These are phyloP conservation scores for Gossypium davidsonii DNA, from an alignment of 441 rosid genomes.

Conservation along the genomic window DNA sequence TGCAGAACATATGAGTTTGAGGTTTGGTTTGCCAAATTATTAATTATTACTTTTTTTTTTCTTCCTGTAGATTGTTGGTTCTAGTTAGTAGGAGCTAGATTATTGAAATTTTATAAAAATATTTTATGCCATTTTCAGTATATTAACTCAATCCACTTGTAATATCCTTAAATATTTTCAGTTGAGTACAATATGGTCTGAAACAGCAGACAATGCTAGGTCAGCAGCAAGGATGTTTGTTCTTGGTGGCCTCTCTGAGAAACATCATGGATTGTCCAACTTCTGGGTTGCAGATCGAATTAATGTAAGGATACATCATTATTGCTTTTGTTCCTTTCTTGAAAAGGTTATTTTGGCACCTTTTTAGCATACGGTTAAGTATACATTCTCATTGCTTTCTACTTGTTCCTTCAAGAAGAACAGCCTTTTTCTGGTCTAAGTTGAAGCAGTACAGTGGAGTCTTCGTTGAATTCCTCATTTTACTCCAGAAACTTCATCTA, in stretches of 20 bases:
- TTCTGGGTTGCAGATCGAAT: conserved; percentile 81
- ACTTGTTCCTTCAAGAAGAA: neutral
- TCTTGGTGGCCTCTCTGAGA: conserved; percentile 85
- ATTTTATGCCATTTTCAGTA: conserved; percentile 1
- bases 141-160: neutral
- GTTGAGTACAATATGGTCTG: conserved; percentile 97
- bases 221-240: conserved; percentile 80
- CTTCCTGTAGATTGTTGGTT: neutral
- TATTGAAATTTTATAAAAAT: neutral
- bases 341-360: neutral
- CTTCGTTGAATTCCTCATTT: neutral
- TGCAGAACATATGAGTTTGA: neutral
- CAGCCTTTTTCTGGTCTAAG: neutral
- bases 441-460: neutral
- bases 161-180: conserved; percentile 30
- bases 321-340: neutral
- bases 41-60: neutral
- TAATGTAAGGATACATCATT: conserved; percentile 51
- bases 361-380: neutral
- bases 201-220: conserved; percentile 85
- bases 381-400: neutral
- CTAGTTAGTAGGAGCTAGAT: neutral
- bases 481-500: neutral
- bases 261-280: conserved; percentile 63
- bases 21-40: neutral